Conservation (phyloP, 1,284 basidiomycete genomes). For the Ganoderma sinense region DNA sequence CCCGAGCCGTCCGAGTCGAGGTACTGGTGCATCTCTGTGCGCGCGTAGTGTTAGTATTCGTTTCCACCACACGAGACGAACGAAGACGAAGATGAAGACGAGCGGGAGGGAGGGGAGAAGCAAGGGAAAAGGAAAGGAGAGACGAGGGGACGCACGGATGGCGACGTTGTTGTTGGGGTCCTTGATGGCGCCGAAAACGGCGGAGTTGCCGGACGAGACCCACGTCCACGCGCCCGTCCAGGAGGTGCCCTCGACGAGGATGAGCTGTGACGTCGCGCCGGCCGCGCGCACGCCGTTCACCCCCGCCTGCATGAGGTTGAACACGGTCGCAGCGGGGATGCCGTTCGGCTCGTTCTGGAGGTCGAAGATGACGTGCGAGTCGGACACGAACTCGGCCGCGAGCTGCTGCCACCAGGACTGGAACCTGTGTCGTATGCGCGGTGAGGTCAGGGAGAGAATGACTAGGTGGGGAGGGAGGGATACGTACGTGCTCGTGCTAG, state of each 20-base stretch:
- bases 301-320: slow-evolving; percentile 64
- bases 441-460: neutral
- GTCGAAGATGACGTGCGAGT: slow-evolving; percentile 65
- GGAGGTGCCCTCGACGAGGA: slow-evolving; percentile 55
- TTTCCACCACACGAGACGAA: neutral
- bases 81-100: neutral
- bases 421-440: slow-evolving; percentile 46
- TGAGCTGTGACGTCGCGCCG: slow-evolving; percentile 61
- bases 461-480: slow-evolving; percentile 4
- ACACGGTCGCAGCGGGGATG: slow-evolving; percentile 56
- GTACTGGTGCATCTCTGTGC: slow-evolving; percentile 74
- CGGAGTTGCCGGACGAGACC: slow-evolving; percentile 60
- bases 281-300: slow-evolving; percentile 66
- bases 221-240: slow-evolving; percentile 55
- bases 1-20: slow-evolving; percentile 72
- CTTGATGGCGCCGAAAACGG: slow-evolving; percentile 56
- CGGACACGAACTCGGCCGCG: slow-evolving; percentile 57
- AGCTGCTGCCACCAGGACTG: slow-evolving; percentile 63
- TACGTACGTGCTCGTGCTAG: slow-evolving; percentile 55
- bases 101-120: neutral
- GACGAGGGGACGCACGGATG: slow-evolving; percentile 50
- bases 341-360: slow-evolving; percentile 70
- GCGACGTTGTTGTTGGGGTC: slow-evolving; percentile 71
- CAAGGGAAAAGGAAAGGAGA: neutral
- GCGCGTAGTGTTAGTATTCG: neutral